These are phyloP conservation scores for Aspergillus puulaauensis DNA, from an alignment of 2,329 filamentous ascomycete species.

Conservation along the genomic window DNA sequence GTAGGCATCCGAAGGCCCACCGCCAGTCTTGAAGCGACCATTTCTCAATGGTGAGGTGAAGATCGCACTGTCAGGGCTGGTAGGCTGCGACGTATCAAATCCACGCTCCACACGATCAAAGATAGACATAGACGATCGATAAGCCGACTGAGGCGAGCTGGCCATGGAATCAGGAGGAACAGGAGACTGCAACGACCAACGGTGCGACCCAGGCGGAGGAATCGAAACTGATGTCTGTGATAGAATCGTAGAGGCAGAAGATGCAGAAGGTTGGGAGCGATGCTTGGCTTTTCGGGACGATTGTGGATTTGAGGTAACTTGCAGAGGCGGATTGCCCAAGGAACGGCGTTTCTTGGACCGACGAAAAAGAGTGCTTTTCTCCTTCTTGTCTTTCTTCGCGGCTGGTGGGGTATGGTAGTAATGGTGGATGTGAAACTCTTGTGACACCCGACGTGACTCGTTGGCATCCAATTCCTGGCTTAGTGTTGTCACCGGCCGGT, in stretches of 20 bases:
- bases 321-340: slow-evolving; percentile 55
- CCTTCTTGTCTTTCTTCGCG: slow-evolving; percentile 58
- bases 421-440: slow-evolving; percentile 89
- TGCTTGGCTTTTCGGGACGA: slow-evolving; percentile 33
- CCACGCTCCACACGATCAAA: slow-evolving; percentile 72
- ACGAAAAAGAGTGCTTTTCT: slow-evolving; percentile 52
- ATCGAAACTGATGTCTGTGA: slow-evolving; percentile 62
- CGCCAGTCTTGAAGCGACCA: slow-evolving; percentile 58
- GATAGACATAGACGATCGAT: slow-evolving; percentile 65
- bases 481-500: slow-evolving; percentile 55
- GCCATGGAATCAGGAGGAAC: slow-evolving; percentile 62
- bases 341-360: slow-evolving; percentile 72
- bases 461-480: slow-evolving; percentile 68
- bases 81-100: slow-evolving; percentile 69
- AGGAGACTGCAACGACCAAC: slow-evolving; percentile 42
- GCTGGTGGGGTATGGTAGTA: slow-evolving; percentile 78
- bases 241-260: slow-evolving; percentile 59
- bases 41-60: slow-evolving; percentile 64
- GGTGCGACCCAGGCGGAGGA: slow-evolving; percentile 45
- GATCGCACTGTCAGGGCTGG: slow-evolving; percentile 76
- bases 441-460: slow-evolving; percentile 54
- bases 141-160: slow-evolving; percentile 76
- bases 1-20: slow-evolving; percentile 56
- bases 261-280: slow-evolving; percentile 39
- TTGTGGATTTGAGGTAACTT: slow-evolving; percentile 30